phyloP scores from a whole-genome alignment of 2,329 filamentous ascomycete genomes.

The Cordyceps militaris region DNA sequence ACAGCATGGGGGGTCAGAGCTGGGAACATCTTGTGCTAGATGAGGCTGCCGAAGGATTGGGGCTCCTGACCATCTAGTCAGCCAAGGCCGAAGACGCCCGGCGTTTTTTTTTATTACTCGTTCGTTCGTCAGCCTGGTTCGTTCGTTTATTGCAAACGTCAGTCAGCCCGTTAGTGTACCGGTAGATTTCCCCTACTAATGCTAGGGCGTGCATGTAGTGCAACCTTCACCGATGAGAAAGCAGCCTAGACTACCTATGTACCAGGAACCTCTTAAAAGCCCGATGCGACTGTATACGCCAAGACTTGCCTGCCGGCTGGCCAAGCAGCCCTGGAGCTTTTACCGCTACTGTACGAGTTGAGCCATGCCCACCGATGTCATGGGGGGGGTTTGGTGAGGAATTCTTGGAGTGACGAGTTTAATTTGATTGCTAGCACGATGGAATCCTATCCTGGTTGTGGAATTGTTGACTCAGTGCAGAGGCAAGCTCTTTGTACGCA shows the following conservation, averaged over 20 bases:
- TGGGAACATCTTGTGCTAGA: neutral
- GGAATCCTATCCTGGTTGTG: too few relatives aligned
- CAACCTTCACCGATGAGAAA: too few relatives aligned
- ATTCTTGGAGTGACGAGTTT: too few relatives aligned
- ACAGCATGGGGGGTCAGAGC: conserved; percentile 1
- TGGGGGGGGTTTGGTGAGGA: too few relatives aligned
- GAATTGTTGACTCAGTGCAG: neutral
- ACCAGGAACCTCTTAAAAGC: too few relatives aligned
- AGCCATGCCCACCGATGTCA: neutral
- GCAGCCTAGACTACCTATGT: too few relatives aligned
- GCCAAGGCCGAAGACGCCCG: conserved; percentile 1
- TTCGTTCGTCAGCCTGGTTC: neutral
- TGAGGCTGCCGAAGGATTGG: conserved; percentile 6
- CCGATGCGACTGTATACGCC: neutral
- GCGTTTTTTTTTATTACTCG: neutral
- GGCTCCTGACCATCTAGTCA: conserved; percentile 4
- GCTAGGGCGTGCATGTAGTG: neutral
- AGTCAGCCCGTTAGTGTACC: neutral
- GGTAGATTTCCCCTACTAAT: neutral
- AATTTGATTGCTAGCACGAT: too few relatives aligned
- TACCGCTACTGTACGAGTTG: neutral
- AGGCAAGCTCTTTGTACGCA: neutral
- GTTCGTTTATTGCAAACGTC: neutral
- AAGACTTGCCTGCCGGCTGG: neutral
- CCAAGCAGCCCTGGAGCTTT: neutral